phyloP scores from a whole-genome alignment of 306 rosid species.

The Lathyrus tuberosus region DNA sequence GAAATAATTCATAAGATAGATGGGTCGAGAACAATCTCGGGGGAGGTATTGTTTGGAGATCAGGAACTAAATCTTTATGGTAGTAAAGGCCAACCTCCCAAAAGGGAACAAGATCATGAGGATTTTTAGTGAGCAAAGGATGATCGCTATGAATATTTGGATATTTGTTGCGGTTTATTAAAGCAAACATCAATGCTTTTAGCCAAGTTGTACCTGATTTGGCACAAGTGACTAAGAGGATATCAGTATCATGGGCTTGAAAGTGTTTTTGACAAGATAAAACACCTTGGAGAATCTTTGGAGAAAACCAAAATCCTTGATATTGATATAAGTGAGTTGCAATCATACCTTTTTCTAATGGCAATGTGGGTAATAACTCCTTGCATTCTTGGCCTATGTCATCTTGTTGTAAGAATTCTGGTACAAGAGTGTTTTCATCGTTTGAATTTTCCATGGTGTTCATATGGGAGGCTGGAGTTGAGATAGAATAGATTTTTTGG shows the following conservation, averaged over 20 bases:
- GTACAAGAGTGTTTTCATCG: not conserved
- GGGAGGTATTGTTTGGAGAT: not conserved
- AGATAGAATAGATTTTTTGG: no score
- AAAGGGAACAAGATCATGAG: conserved; percentile 16
- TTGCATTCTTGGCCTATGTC: not conserved
- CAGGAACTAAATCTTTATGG: not conserved
- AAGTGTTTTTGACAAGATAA: conserved; percentile 28
- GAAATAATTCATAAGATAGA: not conserved
- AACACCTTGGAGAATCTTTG: not conserved
- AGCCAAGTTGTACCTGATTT: conserved; percentile 41
- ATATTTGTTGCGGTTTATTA: conserved; percentile 18
- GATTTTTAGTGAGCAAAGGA: conserved; percentile 26
- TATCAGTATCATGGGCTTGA: not conserved
- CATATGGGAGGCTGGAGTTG: no score
- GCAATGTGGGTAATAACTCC: not conserved
- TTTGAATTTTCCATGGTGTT: not conserved
- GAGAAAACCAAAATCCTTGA: not conserved
- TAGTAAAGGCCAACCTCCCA: not conserved
- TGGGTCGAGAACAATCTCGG: conserved; percentile 36
- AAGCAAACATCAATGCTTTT: conserved; percentile 21
- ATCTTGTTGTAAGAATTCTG: not conserved
- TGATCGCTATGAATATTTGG: conserved; percentile 3
- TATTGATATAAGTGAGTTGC: not conserved
- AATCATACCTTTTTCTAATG: conserved; percentile 1
- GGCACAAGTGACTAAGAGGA: conserved; percentile 3